Percentiles rank a stretch among this genome's conserved stretches.
phyloP scores from a whole-genome alignment of 1,284 basidiomycete species.

The Puccinia hordei region DNA sequence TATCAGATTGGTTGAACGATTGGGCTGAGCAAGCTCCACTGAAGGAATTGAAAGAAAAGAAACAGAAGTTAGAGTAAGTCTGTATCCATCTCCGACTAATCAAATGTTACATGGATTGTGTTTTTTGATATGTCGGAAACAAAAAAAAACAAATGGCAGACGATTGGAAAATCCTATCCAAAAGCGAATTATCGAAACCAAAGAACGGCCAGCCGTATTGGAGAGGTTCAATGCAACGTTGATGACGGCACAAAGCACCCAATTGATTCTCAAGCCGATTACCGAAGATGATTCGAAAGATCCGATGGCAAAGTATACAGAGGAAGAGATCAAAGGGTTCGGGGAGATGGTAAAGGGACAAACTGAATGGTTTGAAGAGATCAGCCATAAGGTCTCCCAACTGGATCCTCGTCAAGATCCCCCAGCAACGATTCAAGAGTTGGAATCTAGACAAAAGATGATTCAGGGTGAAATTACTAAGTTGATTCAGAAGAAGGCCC shows the following conservation, averaged over 20 bases:
- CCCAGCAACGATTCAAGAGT: constrained; percentile 56
- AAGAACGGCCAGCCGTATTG: constrained; percentile 68
- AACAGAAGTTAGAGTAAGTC: constrained; percentile 76
- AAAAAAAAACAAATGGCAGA: constrained; percentile 62
- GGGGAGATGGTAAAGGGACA: constrained; percentile 55
- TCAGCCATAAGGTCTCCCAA: constrained; percentile 55
- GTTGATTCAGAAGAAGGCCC: constrained; percentile 56
- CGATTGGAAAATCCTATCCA: constrained; percentile 77
- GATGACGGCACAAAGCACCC: constrained; percentile 69
- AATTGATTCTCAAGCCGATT: constrained; percentile 69
- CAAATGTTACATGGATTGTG: constrained; percentile 35
- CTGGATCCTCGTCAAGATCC: constrained; percentile 56
- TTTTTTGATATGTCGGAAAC: constrained; percentile 25
- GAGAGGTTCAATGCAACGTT: constrained; percentile 70
- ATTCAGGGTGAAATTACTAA: constrained; percentile 56
- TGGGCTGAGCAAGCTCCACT: constrained; percentile 81
- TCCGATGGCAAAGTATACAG: constrained; percentile 57
- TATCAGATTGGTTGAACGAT: constrained; percentile 80
- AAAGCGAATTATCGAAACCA: constrained; percentile 81
- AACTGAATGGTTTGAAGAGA: constrained; percentile 57
- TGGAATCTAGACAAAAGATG: constrained; percentile 57
- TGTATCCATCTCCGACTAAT: neutral
- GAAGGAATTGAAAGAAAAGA: constrained; percentile 71
- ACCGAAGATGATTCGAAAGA: constrained; percentile 64
- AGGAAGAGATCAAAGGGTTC: constrained; percentile 57